Evolutionary conservation across 345 rosid species (phyloP), one percentile per base, ranked within the genome.

Genomic region (Eucalyptus microcorys): DNA sequence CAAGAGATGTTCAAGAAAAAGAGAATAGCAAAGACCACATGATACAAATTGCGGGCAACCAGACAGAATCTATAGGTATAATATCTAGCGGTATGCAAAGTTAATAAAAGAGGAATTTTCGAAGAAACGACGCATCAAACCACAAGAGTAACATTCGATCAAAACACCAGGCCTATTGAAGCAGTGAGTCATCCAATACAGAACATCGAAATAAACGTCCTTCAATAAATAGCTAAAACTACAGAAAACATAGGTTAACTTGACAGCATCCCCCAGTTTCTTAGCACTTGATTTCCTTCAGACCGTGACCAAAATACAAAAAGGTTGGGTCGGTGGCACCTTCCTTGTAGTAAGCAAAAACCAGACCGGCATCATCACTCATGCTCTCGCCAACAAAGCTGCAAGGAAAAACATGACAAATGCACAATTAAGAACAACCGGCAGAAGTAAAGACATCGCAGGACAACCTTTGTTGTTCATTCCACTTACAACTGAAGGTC

Each of bases 301-400:
- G 92, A 24, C 94, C 96, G 91, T 93, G 92, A 10, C 94, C 94
- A 68, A 98, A 94, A 93, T 98, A 98, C 93, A 98, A 92, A 94
- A 98, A 98, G 53, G 99, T 98, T 8, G 99, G 99, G 90, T 98
- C 98, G 1, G 95, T 68, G 9, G 98, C 97, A 90, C 99, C 99
- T 1, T 97, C 99, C 93, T 94, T 98, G 96, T 98, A 98, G 95
- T 97, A 96, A 71, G 99, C 99, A 89, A 98, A 92, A 76, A 98
- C 99, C 95, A 97, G 16, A 81, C 66, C 3, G 40, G 91, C 88
- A 88, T 98, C 99, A 89, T 97, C 99, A 5, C 89, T 90, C 99
- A 97, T 96, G 90, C 98, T 95, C 94, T 98, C 99, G 19, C 99
- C 99, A 42, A 98, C 97, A 83, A 98, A 98, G 92, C 99, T 98